These are phyloP conservation scores for Botryobasidium botryosum DNA, from an alignment of 768 basidiomycete genomes.

Conservation along the genomic window DNA sequence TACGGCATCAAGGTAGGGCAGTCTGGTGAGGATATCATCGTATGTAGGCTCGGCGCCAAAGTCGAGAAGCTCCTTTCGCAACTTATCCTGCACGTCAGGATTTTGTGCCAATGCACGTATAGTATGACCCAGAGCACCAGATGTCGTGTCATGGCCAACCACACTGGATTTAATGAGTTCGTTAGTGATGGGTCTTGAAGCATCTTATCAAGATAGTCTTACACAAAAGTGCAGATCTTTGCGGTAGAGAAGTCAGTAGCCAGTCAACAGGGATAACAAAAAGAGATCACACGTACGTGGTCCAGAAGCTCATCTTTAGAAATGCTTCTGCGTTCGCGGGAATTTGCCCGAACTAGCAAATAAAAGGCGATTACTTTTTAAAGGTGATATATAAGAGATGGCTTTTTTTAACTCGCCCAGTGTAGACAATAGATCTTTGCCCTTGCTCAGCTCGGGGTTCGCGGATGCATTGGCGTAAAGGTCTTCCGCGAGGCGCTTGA, in stretches of 20 bases:
- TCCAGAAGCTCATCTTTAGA: conserved; percentile 11
- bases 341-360: no score
- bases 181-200: neutral
- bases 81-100: conserved; percentile 22
- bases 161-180: conserved; percentile 18
- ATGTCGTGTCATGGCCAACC: conserved; percentile 30
- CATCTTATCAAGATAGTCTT: neutral
- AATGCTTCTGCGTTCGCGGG: no score
- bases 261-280: no score
- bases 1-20: conserved; percentile 9
- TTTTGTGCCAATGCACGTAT: conserved; percentile 26
- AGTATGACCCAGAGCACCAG: conserved; percentile 23
- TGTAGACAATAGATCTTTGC: no score
- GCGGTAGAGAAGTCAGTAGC: no score
- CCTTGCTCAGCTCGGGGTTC: no score
- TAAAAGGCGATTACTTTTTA: no score
- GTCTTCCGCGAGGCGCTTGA: conserved; percentile 11
- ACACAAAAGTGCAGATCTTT: neutral
- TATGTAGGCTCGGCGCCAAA: conserved; percentile 17
- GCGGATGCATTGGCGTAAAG: no score
- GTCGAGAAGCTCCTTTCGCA: conserved; percentile 25
- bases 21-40: conserved; percentile 13
- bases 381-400: no score
- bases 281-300: conserved; percentile 5
- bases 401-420: no score